A percentile compares a stretch with the other conserved stretches of the same genome.
Conservation (phyloP, 495 filamentous ascomycete genomes). For the Extremus antarcticus region DNA sequence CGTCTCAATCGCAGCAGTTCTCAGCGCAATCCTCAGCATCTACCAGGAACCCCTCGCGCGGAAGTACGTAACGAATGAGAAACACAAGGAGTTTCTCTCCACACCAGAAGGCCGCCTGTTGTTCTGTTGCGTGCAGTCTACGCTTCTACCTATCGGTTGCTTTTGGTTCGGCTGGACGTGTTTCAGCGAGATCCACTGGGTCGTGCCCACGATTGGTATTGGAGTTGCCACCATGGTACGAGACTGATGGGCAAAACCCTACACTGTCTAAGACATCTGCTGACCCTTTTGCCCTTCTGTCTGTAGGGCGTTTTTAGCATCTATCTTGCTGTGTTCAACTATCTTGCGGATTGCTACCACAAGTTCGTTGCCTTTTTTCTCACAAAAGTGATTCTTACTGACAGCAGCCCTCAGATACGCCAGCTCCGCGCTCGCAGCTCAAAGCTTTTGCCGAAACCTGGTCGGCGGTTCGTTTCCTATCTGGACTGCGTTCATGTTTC, state of each 20-base stretch:
- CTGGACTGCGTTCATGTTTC: conserved; percentile 61
- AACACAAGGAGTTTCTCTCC: conserved; percentile 18
- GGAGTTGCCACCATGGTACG: conserved; percentile 66
- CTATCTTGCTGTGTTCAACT: conserved; percentile 88
- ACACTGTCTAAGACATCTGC: too few relatives aligned
- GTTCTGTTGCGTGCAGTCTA: conserved; percentile 64
- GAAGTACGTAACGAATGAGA: conserved; percentile 19
- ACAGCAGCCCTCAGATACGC: conserved; percentile 30
- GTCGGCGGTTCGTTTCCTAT: conserved; percentile 76
- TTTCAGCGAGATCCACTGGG: conserved; percentile 59
- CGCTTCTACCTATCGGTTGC: conserved; percentile 59
- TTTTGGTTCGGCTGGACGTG: conserved; percentile 79
- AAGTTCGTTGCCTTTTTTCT: conserved; percentile 35
- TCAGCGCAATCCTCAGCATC: conserved; percentile 65
- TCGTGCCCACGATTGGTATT: conserved; percentile 61
- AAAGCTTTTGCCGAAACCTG: conserved; percentile 75
- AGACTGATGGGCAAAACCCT: too few relatives aligned
- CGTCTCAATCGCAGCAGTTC: conserved; percentile 54
- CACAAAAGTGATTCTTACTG: not conserved
- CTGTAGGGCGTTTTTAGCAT: conserved; percentile 84
- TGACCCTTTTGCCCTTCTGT: too few relatives aligned
- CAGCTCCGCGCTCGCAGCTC: conserved; percentile 76
- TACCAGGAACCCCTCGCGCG: conserved; percentile 52
- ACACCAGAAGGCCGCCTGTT: conserved; percentile 73
- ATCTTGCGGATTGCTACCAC: conserved; percentile 85